These are phyloP conservation scores for Botrytis pseudocinerea DNA, from an alignment of 2,329 filamentous ascomycete species.

Conservation along the genomic window DNA sequence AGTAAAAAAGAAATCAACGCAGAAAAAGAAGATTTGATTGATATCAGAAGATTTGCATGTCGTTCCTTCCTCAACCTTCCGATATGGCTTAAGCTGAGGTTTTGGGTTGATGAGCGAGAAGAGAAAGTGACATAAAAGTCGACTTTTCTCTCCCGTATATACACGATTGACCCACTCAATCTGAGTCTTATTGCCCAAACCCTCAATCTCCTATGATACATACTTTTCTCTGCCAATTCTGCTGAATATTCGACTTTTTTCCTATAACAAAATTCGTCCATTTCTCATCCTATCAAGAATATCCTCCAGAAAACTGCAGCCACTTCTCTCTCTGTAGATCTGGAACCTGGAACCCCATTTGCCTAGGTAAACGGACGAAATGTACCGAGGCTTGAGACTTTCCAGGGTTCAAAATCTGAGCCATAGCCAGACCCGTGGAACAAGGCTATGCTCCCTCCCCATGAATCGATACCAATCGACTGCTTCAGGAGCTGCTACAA, in stretches of 20 bases:
- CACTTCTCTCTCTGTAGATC: not conserved
- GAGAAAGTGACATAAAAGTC: not conserved
- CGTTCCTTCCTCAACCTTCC: constrained; percentile 14
- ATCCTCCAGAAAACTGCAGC: constrained; percentile 23
- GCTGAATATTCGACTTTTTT: not conserved
- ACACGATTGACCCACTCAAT: constrained; percentile 14
- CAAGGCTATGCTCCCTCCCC: constrained; percentile 1
- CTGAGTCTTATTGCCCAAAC: not conserved
- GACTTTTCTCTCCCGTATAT: constrained; percentile 7
- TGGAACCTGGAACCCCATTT: not conserved
- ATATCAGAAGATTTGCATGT: not conserved
- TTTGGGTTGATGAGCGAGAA: not conserved
- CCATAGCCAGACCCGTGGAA: not conserved
- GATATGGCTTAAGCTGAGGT: not conserved
- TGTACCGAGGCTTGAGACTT: constrained; percentile 13
- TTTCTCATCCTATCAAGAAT: not conserved
- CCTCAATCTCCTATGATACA: not conserved
- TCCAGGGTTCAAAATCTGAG: not conserved
- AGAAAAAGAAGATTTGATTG: not conserved
- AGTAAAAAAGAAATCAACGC: not conserved
- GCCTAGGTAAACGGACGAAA: not conserved
- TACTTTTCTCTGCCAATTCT: not conserved
- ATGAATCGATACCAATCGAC: not conserved
- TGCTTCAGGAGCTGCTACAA: constrained; percentile 6
- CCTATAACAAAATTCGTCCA: not conserved